phyloP scores from a whole-genome alignment of 2,329 filamentous ascomycete species.

The Dothistroma pini region DNA sequence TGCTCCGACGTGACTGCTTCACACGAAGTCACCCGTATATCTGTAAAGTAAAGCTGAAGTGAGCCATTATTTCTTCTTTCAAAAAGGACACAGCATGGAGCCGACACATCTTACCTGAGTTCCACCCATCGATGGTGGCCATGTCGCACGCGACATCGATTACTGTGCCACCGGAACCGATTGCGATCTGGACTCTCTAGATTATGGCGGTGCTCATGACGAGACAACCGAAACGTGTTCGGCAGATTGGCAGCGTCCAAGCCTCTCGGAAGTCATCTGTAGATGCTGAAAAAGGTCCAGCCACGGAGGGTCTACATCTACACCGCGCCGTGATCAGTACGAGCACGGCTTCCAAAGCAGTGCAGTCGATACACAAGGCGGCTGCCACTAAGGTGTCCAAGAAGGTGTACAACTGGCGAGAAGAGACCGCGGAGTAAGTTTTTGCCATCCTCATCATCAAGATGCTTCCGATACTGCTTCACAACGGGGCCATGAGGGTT shows the following conservation, averaged over 20 bases:
- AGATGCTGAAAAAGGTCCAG: not conserved
- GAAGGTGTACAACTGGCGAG: constrained; percentile 5
- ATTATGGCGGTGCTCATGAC: not conserved
- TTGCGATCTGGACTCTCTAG: not conserved
- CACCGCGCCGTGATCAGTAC: not conserved
- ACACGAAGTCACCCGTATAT: no score
- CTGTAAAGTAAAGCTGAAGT: no score
- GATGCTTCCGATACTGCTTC: constrained; percentile 3
- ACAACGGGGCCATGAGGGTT: constrained; percentile 12
- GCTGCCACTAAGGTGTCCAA: not conserved
- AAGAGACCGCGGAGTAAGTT: constrained; percentile 7
- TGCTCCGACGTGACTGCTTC: no score
- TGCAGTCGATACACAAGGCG: not conserved
- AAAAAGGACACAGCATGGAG: no score
- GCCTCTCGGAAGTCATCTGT: not conserved
- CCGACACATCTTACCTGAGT: no score
- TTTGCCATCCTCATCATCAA: not conserved
- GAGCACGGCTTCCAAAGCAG: not conserved
- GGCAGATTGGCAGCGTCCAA: not conserved
- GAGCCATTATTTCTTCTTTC: no score
- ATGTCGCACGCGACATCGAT: no score
- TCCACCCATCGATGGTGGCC: no score
- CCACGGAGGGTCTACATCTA: not conserved
- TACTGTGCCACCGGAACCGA: no score
- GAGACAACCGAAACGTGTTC: not conserved